Base-by-base conservation (phyloP, 331 rosid species). In the Pyracantha coccinea region DNA sequence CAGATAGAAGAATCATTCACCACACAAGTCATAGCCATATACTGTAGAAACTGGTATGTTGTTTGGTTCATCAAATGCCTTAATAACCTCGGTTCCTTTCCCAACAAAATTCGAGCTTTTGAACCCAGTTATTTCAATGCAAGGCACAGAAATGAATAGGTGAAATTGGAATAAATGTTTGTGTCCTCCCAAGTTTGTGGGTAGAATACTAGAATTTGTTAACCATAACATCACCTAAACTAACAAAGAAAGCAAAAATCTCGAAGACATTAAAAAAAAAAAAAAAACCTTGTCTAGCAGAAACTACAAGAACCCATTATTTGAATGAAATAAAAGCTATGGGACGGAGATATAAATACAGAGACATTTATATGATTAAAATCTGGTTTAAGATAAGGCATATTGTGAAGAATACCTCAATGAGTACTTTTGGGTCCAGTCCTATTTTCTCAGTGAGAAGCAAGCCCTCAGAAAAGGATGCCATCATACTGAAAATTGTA, bases 391-490 rank as follows among this genome's bases (percentile, higher is more conserved):
- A 23, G 35, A 53, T 62, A 76, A 29, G 45, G 70, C 19, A 8
- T 24, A 73, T 25, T 75, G 23, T 68, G 50, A 73, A 5, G 70
- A 76, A 76, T 86, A 94, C 99, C 99, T 92, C 86, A 25, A 92
- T 92, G 16, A 94, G 91, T 74, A 94, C 83, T 16, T 80, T 82
- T 8, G 99, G 99, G 79, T 92, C 99, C 71, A 94, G 78, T 66
- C 99, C 99, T 74, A 87, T 96, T 92, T 94, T 92, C 86, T 90
- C 81, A 10, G 91, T 77, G 82, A 94, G 97, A 83, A 94, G 96
- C 88, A 94, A 77, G 68, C 97, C 99, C 86, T 94, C 99, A 25
- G 99, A 88, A 77, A 94, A 94, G 62, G 97, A 92, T n/a, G 99
- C 97, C 97, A 94, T 92, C 99, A 94, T 94, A 80, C 99, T 94